These are phyloP conservation scores for Euphorbia schlechtendalii DNA, from an alignment of 441 rosid species.

Conservation along the genomic window DNA sequence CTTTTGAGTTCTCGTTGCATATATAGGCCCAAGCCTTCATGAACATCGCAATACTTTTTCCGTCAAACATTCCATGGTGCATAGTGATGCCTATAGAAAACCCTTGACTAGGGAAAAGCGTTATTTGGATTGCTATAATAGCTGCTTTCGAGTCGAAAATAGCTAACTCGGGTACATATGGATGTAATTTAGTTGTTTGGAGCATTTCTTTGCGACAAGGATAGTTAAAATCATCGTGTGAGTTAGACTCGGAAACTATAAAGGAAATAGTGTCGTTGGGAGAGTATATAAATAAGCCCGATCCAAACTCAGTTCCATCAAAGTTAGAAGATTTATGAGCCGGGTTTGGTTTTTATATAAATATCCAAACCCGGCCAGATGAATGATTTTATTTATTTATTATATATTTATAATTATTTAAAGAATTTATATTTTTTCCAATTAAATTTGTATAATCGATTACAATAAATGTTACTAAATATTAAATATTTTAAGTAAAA, in stretches of 20 bases:
- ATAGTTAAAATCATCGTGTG: slow-evolving; percentile 6
- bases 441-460: too few relatives aligned
- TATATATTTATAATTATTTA: too few relatives aligned
- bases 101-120: slow-evolving; percentile 16
- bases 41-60: slow-evolving; percentile 6
- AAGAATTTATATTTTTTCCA: too few relatives aligned
- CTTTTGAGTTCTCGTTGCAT: neutral
- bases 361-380: too few relatives aligned
- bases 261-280: neutral
- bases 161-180: slow-evolving; percentile 10
- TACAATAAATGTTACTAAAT: too few relatives aligned
- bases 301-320: too few relatives aligned
- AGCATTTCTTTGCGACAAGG: slow-evolving; percentile 1
- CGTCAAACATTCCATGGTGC: slow-evolving; percentile 15
- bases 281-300: too few relatives aligned
- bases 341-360: too few relatives aligned
- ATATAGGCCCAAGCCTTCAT: slow-evolving; percentile 20
- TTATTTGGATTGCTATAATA: slow-evolving; percentile 12
- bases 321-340: too few relatives aligned
- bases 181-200: neutral
- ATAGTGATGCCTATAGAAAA: slow-evolving; percentile 2
- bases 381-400: too few relatives aligned
- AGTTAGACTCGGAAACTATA: slow-evolving; percentile 13
- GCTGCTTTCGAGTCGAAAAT: neutral
- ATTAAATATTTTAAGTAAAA: too few relatives aligned